phyloP scores from a whole-genome alignment of 1,139 yeast genomes.

The Wickerhamomyces sp. region DNA sequence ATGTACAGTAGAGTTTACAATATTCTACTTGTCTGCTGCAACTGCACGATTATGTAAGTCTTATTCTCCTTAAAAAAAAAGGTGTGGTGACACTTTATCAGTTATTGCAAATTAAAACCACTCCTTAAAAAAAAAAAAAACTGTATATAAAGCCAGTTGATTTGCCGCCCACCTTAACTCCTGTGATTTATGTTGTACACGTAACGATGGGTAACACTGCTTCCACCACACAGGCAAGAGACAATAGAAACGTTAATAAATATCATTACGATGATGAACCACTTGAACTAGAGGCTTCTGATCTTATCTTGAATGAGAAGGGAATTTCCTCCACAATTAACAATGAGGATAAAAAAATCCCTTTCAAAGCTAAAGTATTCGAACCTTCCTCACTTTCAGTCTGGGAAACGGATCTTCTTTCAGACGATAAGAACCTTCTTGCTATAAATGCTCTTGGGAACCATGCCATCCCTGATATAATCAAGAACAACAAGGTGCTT shows the following conservation, averaged over 20 bases:
- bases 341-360: neutral
- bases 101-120: too few relatives aligned
- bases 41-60: too few relatives aligned
- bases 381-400: constrained; percentile 29
- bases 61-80: too few relatives aligned
- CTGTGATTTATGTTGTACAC: neutral
- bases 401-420: constrained; percentile 47
- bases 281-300: neutral
- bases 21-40: too few relatives aligned
- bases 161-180: neutral
- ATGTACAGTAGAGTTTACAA: too few relatives aligned
- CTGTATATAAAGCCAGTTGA: neutral
- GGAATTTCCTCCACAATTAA: constrained; percentile 2
- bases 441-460: constrained; percentile 57
- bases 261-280: constrained; percentile 3
- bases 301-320: neutral
- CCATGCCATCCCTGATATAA: constrained; percentile 41
- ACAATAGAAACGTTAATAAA: constrained; percentile 9
- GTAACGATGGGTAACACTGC: constrained; percentile 6
- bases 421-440: constrained; percentile 51
- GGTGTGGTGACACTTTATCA: too few relatives aligned
- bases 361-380: constrained; percentile 35
- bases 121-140: too few relatives aligned
- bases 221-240: constrained; percentile 5
- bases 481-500: constrained; percentile 28